A percentile compares a stretch with the other conserved stretches of the same genome.
These are phyloP conservation scores for Elsinoe fawcettii DNA, from an alignment of 2,329 filamentous ascomycete species.

Conservation along the genomic window DNA sequence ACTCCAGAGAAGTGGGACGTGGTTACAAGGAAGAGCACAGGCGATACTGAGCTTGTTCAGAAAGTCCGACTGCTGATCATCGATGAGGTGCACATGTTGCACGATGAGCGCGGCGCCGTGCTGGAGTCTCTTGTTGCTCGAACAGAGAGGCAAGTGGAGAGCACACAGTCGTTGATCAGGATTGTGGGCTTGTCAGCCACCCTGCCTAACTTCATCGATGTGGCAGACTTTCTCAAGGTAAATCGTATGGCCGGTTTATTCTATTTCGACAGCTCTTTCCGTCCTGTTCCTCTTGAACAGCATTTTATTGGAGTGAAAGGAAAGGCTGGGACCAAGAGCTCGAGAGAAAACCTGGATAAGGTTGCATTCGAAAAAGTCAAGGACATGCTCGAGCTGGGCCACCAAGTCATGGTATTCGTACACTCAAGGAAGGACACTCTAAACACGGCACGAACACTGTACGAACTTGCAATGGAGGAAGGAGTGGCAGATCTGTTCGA, in stretches of 20 bases:
- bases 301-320: conserved; percentile 96
- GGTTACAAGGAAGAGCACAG: conserved; percentile 91
- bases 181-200: conserved; percentile 94
- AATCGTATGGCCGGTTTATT: conserved; percentile 89
- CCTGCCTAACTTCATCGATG: conserved; percentile 91
- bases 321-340: conserved; percentile 71
- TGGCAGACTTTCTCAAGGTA: conserved; percentile 93
- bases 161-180: conserved; percentile 92
- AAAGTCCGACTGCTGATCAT: conserved; percentile 95
- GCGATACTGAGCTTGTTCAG: conserved; percentile 93
- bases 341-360: conserved; percentile 79
- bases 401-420: conserved; percentile 99
- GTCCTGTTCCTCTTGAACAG: conserved; percentile 90
- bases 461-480: conserved; percentile 78
- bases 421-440: conserved; percentile 94
- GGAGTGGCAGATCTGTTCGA: conserved; percentile 76
- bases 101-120: conserved; percentile 93
- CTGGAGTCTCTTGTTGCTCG: conserved; percentile 91
- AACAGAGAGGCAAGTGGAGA: conserved; percentile 94
- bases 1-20: conserved; percentile 99
- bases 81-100: conserved; percentile 98
- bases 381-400: conserved; percentile 83
- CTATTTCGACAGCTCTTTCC: conserved; percentile 94
- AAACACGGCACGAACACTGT: conserved; percentile 74
- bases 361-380: conserved; percentile 90